These are phyloP conservation scores for Amanita inopinata DNA, from an alignment of 768 basidiomycete species.

Conservation along the genomic window DNA sequence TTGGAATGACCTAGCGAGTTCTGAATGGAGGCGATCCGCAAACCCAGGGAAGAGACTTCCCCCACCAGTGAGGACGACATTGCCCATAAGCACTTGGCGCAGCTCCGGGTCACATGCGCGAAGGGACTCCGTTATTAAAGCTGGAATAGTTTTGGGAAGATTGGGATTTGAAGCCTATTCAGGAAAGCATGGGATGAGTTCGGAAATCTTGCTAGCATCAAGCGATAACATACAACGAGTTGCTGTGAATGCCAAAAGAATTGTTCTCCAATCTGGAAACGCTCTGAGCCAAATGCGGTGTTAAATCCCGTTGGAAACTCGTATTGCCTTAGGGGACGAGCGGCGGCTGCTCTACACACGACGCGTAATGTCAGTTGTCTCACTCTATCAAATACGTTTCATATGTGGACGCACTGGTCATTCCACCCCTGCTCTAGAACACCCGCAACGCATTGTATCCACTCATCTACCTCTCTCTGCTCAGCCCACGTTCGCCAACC, in stretches of 20 bases:
- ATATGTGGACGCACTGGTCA: slow-evolving; percentile 54
- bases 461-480: slow-evolving; percentile 79
- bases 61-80: slow-evolving; percentile 94
- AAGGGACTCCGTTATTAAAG: slow-evolving; percentile 69
- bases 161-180: slow-evolving; percentile 47
- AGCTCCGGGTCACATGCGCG: slow-evolving; percentile 86
- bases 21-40: slow-evolving; percentile 69
- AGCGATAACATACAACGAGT: slow-evolving; percentile 33
- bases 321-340: slow-evolving; percentile 58
- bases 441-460: slow-evolving; percentile 82
- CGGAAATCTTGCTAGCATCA: neutral
- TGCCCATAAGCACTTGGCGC: slow-evolving; percentile 81
- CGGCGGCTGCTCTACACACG: slow-evolving; percentile 51
- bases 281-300: slow-evolving; percentile 70
- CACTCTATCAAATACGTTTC: too few species aligned
- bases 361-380: too few species aligned
- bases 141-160: slow-evolving; percentile 66
- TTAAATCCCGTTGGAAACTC: slow-evolving; percentile 96
- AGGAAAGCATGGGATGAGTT: neutral
- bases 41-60: slow-evolving; percentile 83
- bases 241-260: slow-evolving; percentile 70
- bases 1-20: slow-evolving; percentile 65
- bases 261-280: slow-evolving; percentile 80
- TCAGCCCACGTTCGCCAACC: slow-evolving; percentile 81
- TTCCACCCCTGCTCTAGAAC: slow-evolving; percentile 86